Evolutionary conservation across 345 rosid species (phyloP).

Genomic region (Moricandia moricandioides): DNA sequence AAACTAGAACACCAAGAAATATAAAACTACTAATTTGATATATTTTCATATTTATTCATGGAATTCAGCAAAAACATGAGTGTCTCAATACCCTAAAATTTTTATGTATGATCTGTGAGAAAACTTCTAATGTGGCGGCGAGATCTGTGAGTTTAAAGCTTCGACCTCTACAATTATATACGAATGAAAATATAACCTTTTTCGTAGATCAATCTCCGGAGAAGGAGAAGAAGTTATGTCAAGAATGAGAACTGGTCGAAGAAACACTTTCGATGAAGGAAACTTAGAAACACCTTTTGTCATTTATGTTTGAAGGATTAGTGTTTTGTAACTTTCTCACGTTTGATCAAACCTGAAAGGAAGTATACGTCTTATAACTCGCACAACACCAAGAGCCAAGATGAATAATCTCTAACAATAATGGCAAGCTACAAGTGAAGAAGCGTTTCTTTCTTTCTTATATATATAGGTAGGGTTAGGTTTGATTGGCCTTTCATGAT

Average conservation of each 20-base stretch:
- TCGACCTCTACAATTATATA: background rate
- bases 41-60: background rate
- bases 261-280: slow-evolving; percentile 33
- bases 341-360: slow-evolving; percentile 10
- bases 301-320: slow-evolving; percentile 50
- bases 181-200: slow-evolving; percentile 8
- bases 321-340: slow-evolving; percentile 21
- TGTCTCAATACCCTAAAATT: background rate
- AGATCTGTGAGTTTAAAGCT: background rate
- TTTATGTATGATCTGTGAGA: background rate
- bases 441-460: background rate
- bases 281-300: slow-evolving; percentile 46
- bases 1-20: background rate
- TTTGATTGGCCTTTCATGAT: background rate
- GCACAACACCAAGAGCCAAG: slow-evolving; percentile 6
- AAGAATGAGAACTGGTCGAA: slow-evolving; percentile 21
- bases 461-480: background rate
- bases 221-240: slow-evolving; percentile 50
- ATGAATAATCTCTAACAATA: slow-evolving; percentile 5
- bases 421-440: background rate
- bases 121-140: background rate
- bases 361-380: background rate
- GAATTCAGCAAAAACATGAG: background rate
- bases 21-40: background rate
- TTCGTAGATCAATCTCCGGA: slow-evolving; percentile 40